These are phyloP conservation scores for Fonsecaea monophora DNA, from an alignment of 2,329 filamentous ascomycete species.

Conservation along the genomic window DNA sequence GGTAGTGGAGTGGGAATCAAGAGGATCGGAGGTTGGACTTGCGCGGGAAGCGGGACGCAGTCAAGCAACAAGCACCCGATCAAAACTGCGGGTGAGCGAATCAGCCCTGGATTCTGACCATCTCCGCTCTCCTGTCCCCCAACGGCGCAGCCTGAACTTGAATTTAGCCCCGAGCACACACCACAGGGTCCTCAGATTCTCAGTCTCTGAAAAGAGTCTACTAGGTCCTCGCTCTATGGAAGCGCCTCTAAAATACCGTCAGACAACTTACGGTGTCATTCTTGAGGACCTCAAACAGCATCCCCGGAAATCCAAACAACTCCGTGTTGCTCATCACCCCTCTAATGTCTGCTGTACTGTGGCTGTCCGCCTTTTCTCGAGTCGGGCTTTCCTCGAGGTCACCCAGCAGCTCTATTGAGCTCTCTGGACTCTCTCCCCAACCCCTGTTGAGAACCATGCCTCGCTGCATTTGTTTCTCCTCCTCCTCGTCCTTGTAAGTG, in stretches of 20 bases:
- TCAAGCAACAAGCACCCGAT: constrained; percentile 9
- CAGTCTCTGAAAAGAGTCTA: background rate
- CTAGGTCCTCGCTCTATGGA: background rate
- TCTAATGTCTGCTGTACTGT: constrained; percentile 55
- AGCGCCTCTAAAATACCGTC: constrained; percentile 62
- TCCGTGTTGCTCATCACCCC: constrained; percentile 74
- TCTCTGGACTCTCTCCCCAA: constrained; percentile 84
- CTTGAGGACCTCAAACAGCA: constrained; percentile 95
- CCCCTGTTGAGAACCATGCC: constrained; percentile 88
- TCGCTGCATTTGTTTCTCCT: constrained; percentile 61
- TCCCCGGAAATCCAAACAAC: constrained; percentile 88
- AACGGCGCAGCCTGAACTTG: background rate
- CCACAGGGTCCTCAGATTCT: background rate
- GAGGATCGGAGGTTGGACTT: constrained; percentile 20
- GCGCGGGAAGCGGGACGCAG: constrained; percentile 15
- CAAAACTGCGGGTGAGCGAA: constrained; percentile 21
- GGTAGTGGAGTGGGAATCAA: background rate
- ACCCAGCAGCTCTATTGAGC: constrained; percentile 82
- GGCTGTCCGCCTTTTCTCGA: constrained; percentile 38
- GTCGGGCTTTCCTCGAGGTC: constrained; percentile 78
- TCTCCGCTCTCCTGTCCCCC: constrained; percentile 1
- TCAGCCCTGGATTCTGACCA: background rate
- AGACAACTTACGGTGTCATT: constrained; percentile 88
- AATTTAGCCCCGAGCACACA: background rate
- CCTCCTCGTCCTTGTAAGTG: constrained; percentile 64